phyloP scores from a whole-genome alignment of 306 rosid species.

The Phaseolus lunatus region DNA sequence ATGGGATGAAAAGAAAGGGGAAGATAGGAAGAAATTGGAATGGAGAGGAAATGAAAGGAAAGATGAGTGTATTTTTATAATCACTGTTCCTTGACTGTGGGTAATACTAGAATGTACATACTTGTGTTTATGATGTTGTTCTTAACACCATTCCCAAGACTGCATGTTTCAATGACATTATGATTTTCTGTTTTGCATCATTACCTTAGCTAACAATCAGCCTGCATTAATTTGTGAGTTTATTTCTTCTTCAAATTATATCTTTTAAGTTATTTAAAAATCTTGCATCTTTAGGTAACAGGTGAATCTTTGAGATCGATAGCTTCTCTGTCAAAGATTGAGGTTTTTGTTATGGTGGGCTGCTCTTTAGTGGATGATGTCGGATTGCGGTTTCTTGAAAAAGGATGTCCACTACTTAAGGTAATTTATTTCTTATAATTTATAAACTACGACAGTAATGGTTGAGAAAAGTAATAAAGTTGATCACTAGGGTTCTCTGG shows the following conservation, averaged over 20 bases:
- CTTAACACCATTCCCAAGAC: constrained; percentile 22
- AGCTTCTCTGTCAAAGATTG: constrained; percentile 67
- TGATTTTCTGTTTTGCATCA: constrained; percentile 14
- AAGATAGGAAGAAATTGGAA: neutral
- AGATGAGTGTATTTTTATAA: neutral
- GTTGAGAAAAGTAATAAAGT: constrained; percentile 19
- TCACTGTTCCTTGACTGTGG: constrained; percentile 33
- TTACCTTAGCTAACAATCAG: neutral
- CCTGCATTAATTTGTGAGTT: constrained; percentile 5
- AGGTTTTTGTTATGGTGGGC: constrained; percentile 60
- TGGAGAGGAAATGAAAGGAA: neutral
- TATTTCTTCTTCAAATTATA: constrained; percentile 5
- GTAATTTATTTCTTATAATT: constrained; percentile 39
- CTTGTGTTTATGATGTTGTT: constrained; percentile 10
- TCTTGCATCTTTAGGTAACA: constrained; percentile 52
- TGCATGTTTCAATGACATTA: neutral
- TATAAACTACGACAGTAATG: constrained; percentile 15
- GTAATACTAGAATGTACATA: neutral
- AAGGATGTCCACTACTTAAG: constrained; percentile 69
- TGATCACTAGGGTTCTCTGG: constrained; percentile 8
- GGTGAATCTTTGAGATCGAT: constrained; percentile 62
- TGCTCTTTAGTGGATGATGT: constrained; percentile 63
- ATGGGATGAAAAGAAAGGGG: neutral
- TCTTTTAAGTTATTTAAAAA: constrained; percentile 32
- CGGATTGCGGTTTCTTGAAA: constrained; percentile 62